These are phyloP conservation scores for Phaeoacremonium minimum DNA, from an alignment of 2,329 filamentous ascomycete species.

Conservation along the genomic window DNA sequence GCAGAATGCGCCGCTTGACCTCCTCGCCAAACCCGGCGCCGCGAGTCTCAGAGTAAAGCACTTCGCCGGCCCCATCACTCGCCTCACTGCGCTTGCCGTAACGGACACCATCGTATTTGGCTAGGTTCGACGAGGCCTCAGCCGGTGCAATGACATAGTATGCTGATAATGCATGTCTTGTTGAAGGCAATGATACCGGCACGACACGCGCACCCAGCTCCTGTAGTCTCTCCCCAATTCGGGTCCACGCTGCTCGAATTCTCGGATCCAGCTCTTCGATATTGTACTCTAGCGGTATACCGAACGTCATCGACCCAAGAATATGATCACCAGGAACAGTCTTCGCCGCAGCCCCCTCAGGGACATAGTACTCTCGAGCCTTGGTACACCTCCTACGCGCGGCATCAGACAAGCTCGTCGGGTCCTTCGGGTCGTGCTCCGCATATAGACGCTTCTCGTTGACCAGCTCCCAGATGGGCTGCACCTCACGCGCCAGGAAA, in stretches of 20 bases:
- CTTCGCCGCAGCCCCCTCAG: slow-evolving; percentile 1
- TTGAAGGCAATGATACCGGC: slow-evolving; percentile 76
- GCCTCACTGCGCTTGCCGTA: slow-evolving; percentile 63
- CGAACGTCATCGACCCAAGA: slow-evolving; percentile 38
- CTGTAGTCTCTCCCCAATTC: slow-evolving; percentile 55
- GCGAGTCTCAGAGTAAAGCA: slow-evolving; percentile 73
- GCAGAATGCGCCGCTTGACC: slow-evolving; percentile 78
- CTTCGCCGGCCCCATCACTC: slow-evolving; percentile 52
- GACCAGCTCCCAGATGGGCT: slow-evolving; percentile 45
- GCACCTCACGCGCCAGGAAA: slow-evolving; percentile 56
- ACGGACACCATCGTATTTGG: slow-evolving; percentile 95
- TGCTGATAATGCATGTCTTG: slow-evolving; percentile 78
- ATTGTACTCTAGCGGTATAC: slow-evolving; percentile 76
- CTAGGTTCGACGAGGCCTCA: slow-evolving; percentile 91
- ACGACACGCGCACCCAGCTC: slow-evolving; percentile 66
- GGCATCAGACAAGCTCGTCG: slow-evolving; percentile 60
- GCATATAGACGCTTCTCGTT: slow-evolving; percentile 43
- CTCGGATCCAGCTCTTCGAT: slow-evolving; percentile 70
- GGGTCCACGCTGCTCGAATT: slow-evolving; percentile 67
- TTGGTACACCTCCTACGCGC: slow-evolving; percentile 47
- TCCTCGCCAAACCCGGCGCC: slow-evolving; percentile 75
- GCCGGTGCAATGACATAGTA: slow-evolving; percentile 96
- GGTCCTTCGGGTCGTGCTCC: slow-evolving; percentile 65
- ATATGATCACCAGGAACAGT: slow-evolving; percentile 13
- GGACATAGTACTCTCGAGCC: slow-evolving; percentile 19